Conservation (phyloP, 768 basidiomycete genomes). For the Gymnopilus dilepis region DNA sequence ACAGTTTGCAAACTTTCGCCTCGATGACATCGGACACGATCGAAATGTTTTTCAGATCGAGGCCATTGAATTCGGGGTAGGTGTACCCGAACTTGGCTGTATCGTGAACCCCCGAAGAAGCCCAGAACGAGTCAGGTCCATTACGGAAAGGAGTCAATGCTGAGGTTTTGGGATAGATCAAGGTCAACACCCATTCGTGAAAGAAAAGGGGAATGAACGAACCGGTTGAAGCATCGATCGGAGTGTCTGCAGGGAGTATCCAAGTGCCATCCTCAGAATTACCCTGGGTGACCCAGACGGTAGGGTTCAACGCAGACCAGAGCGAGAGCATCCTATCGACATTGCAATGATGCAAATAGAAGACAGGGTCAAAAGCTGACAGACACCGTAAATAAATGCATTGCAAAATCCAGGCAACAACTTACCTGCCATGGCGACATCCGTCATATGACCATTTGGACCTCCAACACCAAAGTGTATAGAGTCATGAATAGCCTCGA, state of each 20-base stretch:
- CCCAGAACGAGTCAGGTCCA: constrained; percentile 44
- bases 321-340: constrained; percentile 57
- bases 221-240: constrained; percentile 36
- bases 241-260: constrained; percentile 32
- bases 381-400: background rate
- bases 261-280: constrained; percentile 38
- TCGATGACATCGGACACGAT: constrained; percentile 38
- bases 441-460: constrained; percentile 46
- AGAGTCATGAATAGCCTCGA: constrained; percentile 55
- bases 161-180: constrained; percentile 20
- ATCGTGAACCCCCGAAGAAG: constrained; percentile 36
- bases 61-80: constrained; percentile 55
- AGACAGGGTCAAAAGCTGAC: constrained; percentile 56
- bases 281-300: constrained; percentile 42
- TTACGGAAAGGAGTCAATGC: constrained; percentile 57
- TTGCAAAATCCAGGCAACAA: too few species aligned
- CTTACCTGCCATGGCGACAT: constrained; percentile 46
- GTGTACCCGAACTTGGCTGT: constrained; percentile 47
- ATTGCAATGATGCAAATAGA: constrained; percentile 59
- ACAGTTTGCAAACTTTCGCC: constrained; percentile 41
- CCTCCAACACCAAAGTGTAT: constrained; percentile 52
- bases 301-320: constrained; percentile 54
- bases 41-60: constrained; percentile 33
- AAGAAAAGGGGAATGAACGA: constrained; percentile 8
- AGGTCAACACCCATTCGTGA: background rate